Conservation (phyloP, 2,329 filamentous ascomycete species). For the Aspergillus sp. region DNA sequence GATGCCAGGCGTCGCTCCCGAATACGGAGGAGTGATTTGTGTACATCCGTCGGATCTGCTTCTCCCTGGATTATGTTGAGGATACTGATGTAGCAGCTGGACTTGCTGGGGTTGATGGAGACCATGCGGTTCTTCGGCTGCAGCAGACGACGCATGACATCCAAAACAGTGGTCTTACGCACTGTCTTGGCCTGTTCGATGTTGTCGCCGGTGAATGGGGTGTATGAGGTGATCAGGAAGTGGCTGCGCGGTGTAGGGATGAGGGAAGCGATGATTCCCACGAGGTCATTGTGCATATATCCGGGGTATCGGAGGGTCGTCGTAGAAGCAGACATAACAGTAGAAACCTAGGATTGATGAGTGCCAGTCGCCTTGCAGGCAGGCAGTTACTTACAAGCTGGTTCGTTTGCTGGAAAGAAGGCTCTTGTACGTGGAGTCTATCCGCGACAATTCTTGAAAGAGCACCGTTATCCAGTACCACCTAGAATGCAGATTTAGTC, state of each 20-base stretch:
- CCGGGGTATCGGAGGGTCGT: slow-evolving; percentile 95
- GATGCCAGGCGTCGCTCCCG: slow-evolving; percentile 90
- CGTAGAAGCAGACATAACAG: slow-evolving; percentile 97
- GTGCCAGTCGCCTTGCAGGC: neutral
- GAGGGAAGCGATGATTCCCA: slow-evolving; percentile 91
- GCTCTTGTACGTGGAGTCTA: slow-evolving; percentile 88
- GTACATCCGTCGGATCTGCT: slow-evolving; percentile 94
- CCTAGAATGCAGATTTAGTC: slow-evolving; percentile 41
- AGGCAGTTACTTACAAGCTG: slow-evolving; percentile 65
- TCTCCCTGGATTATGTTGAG: slow-evolving; percentile 99
- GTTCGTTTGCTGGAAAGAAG: slow-evolving; percentile 96
- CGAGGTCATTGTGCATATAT: slow-evolving; percentile 99
- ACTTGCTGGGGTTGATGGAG: slow-evolving; percentile 90
- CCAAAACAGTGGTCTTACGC: slow-evolving; percentile 94
- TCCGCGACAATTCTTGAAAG: slow-evolving; percentile 92
- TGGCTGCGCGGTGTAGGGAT: slow-evolving; percentile 96
- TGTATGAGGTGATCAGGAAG: slow-evolving; percentile 98
- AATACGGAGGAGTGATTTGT: slow-evolving; percentile 96
- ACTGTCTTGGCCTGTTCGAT: slow-evolving; percentile 97
- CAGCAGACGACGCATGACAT: slow-evolving; percentile 92
- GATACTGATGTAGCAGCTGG: slow-evolving; percentile 98
- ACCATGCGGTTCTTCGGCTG: slow-evolving; percentile 99
- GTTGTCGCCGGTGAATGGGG: slow-evolving; percentile 93
- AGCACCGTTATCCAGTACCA: slow-evolving; percentile 94
- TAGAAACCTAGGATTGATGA: slow-evolving; percentile 64